Percentiles rank a stretch among this genome's conserved stretches.
Evolutionary conservation across 306 rosid genomes (phyloP).

Genomic region (Medicago ruthenica): DNA sequence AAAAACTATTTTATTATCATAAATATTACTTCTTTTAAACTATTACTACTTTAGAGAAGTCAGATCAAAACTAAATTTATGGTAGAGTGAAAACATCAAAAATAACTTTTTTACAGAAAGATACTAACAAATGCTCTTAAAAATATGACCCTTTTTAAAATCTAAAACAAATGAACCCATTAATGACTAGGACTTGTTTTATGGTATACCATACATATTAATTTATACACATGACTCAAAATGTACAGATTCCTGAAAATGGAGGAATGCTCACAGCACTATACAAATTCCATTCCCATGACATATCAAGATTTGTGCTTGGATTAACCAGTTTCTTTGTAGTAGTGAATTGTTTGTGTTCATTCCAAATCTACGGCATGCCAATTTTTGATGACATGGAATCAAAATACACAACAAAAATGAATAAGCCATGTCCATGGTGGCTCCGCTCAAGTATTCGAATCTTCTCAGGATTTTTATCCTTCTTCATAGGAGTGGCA

Average conservation of each 20-base stretch:
- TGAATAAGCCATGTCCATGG: conserved; percentile 59
- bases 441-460: conserved; percentile 52
- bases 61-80: no score
- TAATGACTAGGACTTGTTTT: background rate
- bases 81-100: no score
- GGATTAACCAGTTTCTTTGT: conserved; percentile 48
- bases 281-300: conserved; percentile 51
- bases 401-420: conserved; percentile 48
- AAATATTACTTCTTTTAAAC: no score
- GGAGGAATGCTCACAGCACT: conserved; percentile 59
- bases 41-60: no score
- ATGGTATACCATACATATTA: background rate
- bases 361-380: conserved; percentile 65
- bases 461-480: conserved; percentile 43
- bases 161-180: background rate
- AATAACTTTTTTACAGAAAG: no score
- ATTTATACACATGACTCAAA: background rate
- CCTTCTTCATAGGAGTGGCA: conserved; percentile 55
- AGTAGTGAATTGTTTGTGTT: conserved; percentile 53
- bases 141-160: no score
- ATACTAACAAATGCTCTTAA: no score
- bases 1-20: no score
- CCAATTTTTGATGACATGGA: conserved; percentile 62
- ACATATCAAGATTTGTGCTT: conserved; percentile 51
- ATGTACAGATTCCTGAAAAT: conserved; percentile 50